Evolutionary conservation across 768 basidiomycete species (phyloP), one percentile per base, ranked within the genome.

Genomic region (Xerocomus spinulosus): DNA sequence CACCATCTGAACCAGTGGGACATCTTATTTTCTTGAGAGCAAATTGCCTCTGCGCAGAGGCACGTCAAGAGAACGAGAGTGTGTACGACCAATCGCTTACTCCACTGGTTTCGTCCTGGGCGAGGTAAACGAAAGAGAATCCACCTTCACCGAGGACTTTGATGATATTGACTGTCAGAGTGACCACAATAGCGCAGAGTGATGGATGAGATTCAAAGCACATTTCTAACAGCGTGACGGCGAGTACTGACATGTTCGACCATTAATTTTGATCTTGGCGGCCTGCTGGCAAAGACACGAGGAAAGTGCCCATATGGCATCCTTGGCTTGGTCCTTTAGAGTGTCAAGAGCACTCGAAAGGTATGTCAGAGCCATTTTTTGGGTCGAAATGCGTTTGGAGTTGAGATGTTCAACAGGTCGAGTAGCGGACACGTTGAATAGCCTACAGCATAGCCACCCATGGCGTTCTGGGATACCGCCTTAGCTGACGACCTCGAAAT

Each of bases 1-100:
- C 92, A 9, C 84, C 85, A 46, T 95, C 92, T 6, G 80, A 73
- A 8, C 92, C 92, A 34, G 85, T 86, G 1, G 91, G 92, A 74
- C 92, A 94, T 36, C 92, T 78, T 62, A 96, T 94, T 71, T 96
- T 98, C 75, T 99, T 99, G 53, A 99, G 73, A 0, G 96, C 96
- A 58, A 95, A 98, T 74, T 90, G 82, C 53, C 93, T 79, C 80
- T 92, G 67, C 1, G 61, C 29, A 45, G 35, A 17, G 17, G 17
- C 26, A 15, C 17, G 34, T 43, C 32, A 40, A 32, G 21, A 47
- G 1, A 21, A 36, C 26, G 5, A 50, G 10, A n/a, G n/a, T 3
- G 5, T 9, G 4, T 17, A 15, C 4, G 28, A 36, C 20, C 14
- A 14, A 50, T 20, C 30, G 71, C 84, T 58, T 61, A 90, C 89